Evolutionary conservation across 495 filamentous ascomycete genomes (phyloP).

Genomic region (Coniosporium apollinis): DNA sequence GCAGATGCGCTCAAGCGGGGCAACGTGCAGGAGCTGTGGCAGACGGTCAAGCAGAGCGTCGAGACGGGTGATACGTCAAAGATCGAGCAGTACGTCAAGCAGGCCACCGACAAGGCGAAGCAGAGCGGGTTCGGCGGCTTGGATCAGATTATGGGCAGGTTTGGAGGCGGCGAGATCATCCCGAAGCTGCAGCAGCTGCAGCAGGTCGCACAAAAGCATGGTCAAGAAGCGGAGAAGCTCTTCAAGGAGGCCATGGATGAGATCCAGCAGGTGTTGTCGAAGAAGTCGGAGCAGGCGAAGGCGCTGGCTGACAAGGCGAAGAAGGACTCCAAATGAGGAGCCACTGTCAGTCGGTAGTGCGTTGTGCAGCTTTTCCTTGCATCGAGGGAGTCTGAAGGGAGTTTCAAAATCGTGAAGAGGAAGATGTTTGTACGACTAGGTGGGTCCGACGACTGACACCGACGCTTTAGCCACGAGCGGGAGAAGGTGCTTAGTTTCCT

Average conservation of each 20-base stretch:
- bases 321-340: neutral
- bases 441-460: too few relatives aligned
- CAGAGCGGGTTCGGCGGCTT: constrained; percentile 21
- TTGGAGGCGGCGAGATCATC: constrained; percentile 37
- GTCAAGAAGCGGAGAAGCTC: constrained; percentile 41
- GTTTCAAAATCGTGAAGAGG: too few relatives aligned
- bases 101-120: constrained; percentile 36
- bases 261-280: constrained; percentile 29
- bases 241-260: constrained; percentile 42
- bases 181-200: constrained; percentile 37
- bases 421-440: too few relatives aligned
- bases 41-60: constrained; percentile 35
- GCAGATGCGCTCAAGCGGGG: constrained; percentile 40
- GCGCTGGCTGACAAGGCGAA: constrained; percentile 13
- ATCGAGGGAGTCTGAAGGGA: too few relatives aligned
- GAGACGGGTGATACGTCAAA: constrained; percentile 36
- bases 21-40: constrained; percentile 36
- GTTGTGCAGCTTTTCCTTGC: too few relatives aligned
- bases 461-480: too few relatives aligned
- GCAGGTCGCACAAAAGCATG: constrained; percentile 38
- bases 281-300: constrained; percentile 26
- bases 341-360: too few relatives aligned
- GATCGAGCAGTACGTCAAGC: constrained; percentile 40
- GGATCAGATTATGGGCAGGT: constrained; percentile 33
- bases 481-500: too few relatives aligned